Base-by-base conservation (phyloP, 371 early-diverging fungal species). In the Umbelopsis sp. region DNA sequence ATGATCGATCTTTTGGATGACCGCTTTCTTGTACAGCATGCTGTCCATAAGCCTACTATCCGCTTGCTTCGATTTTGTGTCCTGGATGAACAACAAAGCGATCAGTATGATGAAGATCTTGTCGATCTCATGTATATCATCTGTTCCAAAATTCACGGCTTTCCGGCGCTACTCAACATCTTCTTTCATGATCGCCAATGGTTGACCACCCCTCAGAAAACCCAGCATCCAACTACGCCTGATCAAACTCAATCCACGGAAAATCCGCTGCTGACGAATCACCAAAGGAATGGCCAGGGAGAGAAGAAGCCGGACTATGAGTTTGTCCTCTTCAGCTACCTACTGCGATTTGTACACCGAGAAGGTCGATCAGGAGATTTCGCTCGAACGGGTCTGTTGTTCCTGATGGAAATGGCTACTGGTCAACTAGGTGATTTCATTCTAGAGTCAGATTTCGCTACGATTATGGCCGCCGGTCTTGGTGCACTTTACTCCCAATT, bases 401-500 rank as follows among this genome's bases (percentile, higher is more conserved):
- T 96, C 70, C 72, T 97, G 51, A 86, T 98, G 74, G 96, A 96
- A 69, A 86, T 97, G 74, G 92, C 93, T 0, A 85, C 84, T 5
- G 85, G 87, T 11, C 86, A 86, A 29, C 78, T 97, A 37, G 91
- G 91, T 37, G 86, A 90, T 32, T 96, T 93, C 78, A 92, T 98
- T 44, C 70, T 89, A 38, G 86, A 86, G 62, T 91, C 92, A 64
- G 95, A 95, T 53, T 94, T 97, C 76, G 85, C 93, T 1, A 87
- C 89, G 1, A 88, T 93, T 44, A 81, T 95, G 75, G 87, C 91
- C 2, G 96, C 96, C 24, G 94, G 96, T 2, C 77, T 98, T 20
- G 94, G 95, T 45, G 96, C 96, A 0, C 78, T 96, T 25, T 97
- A 92, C 77, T 94, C 96, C 12, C 97, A 96, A 75, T 84, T 98